A percentile compares a stretch with the other conserved stretches of the same genome.
phyloP scores from a whole-genome alignment of 768 basidiomycete genomes.

The Trametopsis cervina region DNA sequence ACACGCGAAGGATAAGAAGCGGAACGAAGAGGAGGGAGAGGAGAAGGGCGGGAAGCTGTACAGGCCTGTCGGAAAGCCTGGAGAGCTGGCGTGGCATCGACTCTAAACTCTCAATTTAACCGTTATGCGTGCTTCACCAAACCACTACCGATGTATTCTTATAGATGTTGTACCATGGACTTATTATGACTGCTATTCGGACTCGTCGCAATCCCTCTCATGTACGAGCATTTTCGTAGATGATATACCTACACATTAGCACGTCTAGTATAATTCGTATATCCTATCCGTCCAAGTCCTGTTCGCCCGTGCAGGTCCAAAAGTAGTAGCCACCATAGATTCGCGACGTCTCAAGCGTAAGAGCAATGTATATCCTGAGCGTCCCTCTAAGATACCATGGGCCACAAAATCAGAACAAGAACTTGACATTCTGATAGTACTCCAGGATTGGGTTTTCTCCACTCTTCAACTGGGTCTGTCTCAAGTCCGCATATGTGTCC shows the following conservation, averaged over 20 bases:
- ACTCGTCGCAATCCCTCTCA: not conserved
- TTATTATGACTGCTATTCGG: not conserved
- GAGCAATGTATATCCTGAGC: not conserved
- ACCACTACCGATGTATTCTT: too few species aligned
- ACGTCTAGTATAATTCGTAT: too few species aligned
- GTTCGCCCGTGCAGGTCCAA: too few species aligned
- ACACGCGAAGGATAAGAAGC: constrained; percentile 2
- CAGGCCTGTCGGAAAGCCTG: constrained; percentile 8
- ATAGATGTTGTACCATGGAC: too few species aligned
- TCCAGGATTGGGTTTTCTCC: constrained; percentile 87
- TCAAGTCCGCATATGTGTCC: constrained; percentile 73
- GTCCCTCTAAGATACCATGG: not conserved
- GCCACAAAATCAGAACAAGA: constrained; percentile 54
- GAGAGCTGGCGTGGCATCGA: constrained; percentile 14
- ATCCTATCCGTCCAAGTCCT: too few species aligned
- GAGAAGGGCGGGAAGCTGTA: constrained; percentile 13
- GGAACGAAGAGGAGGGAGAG: constrained; percentile 1
- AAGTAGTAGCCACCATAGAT: not conserved
- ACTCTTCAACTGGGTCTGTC: constrained; percentile 61
- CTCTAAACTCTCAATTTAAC: constrained; percentile 1
- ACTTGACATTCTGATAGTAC: constrained; percentile 91
- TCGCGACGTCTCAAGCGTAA: too few species aligned
- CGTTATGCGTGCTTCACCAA: too few species aligned
- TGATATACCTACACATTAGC: too few species aligned
- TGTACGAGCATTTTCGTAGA: too few species aligned